These are phyloP conservation scores for Simplicillium sp. DNA, from an alignment of 2,329 filamentous ascomycete genomes.

Conservation along the genomic window DNA sequence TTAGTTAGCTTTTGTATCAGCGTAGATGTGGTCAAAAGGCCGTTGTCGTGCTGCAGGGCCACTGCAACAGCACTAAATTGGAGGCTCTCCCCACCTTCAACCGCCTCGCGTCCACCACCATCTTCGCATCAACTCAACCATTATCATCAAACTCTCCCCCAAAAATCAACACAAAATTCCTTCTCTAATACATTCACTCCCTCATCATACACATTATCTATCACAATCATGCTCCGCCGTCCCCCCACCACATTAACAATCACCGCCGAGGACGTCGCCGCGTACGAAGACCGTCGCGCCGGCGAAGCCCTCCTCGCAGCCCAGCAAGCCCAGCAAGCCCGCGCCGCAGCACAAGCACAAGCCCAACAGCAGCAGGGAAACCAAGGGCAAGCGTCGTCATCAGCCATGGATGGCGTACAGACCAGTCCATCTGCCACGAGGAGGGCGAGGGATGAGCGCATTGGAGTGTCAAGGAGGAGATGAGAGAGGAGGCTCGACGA, in stretches of 20 bases:
- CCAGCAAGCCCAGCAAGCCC: constrained; percentile 22
- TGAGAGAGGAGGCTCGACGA: constrained; percentile 6
- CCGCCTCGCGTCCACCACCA: neutral
- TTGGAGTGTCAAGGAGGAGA: constrained; percentile 20
- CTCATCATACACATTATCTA: neutral
- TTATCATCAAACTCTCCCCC: constrained; percentile 9
- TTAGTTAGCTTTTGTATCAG: no score
- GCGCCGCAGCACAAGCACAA: constrained; percentile 11
- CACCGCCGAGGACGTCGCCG: constrained; percentile 60
- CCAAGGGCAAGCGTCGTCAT: constrained; percentile 1
- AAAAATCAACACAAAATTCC: neutral
- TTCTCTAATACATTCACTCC: no score
- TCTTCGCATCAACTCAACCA: constrained; percentile 4
- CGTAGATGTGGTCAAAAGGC: no score
- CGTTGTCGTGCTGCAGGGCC: no score
- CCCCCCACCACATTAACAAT: constrained; percentile 58
- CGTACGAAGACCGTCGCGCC: constrained; percentile 56
- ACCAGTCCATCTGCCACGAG: constrained; percentile 14
- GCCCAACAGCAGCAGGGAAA: constrained; percentile 6
- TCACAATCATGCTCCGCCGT: constrained; percentile 50
- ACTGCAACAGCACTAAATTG: no score
- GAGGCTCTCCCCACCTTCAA: no score
- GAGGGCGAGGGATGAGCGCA: constrained; percentile 27
- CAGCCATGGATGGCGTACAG: constrained; percentile 19
- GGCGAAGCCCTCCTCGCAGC: constrained; percentile 25